These are phyloP conservation scores for Nigrospora osmanthi DNA, from an alignment of 2,329 filamentous ascomycete genomes.

Conservation along the genomic window DNA sequence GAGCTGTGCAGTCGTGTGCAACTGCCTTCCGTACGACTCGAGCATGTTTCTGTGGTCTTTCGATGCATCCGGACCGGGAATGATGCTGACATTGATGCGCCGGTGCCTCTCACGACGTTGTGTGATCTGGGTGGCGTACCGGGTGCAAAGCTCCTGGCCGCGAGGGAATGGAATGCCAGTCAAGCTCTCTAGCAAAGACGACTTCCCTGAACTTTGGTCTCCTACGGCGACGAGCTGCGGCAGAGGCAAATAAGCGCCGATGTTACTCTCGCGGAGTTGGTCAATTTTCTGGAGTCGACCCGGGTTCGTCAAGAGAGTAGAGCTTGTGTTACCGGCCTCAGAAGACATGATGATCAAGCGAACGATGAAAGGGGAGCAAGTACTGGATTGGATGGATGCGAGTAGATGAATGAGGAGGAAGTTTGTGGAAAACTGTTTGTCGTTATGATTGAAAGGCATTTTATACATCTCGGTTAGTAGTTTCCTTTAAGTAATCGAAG, in stretches of 20 bases:
- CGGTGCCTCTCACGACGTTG: slow-evolving; percentile 2
- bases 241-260: slow-evolving; percentile 2
- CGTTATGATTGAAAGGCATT: no score
- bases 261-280: not conserved
- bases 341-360: no score
- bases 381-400: no score
- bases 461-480: no score
- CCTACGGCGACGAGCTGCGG: slow-evolving; percentile 62
- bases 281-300: not conserved
- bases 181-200: slow-evolving; percentile 58
- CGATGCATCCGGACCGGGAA: slow-evolving; percentile 1
- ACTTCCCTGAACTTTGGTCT: slow-evolving; percentile 69
- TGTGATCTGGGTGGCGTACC: slow-evolving; percentile 17
- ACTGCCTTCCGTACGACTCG: no score
- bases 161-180: slow-evolving; percentile 18
- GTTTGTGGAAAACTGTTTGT: no score
- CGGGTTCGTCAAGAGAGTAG: not conserved
- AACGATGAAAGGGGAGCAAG: no score
- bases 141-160: slow-evolving; percentile 13
- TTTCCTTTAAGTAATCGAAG: no score
- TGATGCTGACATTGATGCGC: slow-evolving; percentile 1
- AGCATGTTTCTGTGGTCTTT: not conserved
- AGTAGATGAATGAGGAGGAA: no score
- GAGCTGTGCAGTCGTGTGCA: no score
- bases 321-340: no score